Evolutionary conservation across 2,329 filamentous ascomycete genomes (phyloP).

Genomic region (Metarhizium rileyi): DNA sequence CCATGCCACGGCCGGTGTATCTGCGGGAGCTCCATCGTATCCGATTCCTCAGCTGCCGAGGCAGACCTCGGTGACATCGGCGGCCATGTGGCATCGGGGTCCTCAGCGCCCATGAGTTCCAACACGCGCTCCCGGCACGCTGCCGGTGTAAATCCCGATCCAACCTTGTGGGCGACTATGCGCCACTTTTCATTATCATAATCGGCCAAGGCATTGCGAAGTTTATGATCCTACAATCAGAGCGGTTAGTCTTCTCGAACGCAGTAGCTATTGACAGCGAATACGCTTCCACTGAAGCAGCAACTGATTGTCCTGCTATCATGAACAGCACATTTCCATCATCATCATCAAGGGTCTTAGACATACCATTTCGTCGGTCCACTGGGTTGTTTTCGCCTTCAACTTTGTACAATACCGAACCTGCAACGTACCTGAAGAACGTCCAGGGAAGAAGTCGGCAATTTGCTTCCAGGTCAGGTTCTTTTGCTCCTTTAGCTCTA

Average conservation of each 20-base stretch:
- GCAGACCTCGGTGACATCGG: constrained; percentile 39
- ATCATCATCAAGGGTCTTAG: neutral
- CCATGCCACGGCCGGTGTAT: constrained; percentile 13
- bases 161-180: constrained; percentile 83
- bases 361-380: constrained; percentile 86
- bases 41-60: constrained; percentile 11
- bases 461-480: constrained; percentile 97
- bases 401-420: constrained; percentile 93
- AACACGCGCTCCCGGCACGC: constrained; percentile 76
- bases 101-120: constrained; percentile 45
- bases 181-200: constrained; percentile 92
- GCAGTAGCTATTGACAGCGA: neutral
- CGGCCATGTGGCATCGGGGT: constrained; percentile 39
- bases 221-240: constrained; percentile 58
- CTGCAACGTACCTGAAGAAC: constrained; percentile 83
- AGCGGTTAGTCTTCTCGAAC: neutral
- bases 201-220: constrained; percentile 67
- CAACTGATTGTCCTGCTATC: neutral
- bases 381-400: constrained; percentile 86
- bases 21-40: constrained; percentile 12
- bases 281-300: neutral
- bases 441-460: constrained; percentile 86
- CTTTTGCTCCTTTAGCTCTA: constrained; percentile 90
- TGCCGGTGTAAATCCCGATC: constrained; percentile 76
- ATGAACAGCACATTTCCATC: neutral